phyloP scores from a whole-genome alignment of 2,329 filamentous ascomycete genomes.

The Phyllosticta paracitricarpa region DNA sequence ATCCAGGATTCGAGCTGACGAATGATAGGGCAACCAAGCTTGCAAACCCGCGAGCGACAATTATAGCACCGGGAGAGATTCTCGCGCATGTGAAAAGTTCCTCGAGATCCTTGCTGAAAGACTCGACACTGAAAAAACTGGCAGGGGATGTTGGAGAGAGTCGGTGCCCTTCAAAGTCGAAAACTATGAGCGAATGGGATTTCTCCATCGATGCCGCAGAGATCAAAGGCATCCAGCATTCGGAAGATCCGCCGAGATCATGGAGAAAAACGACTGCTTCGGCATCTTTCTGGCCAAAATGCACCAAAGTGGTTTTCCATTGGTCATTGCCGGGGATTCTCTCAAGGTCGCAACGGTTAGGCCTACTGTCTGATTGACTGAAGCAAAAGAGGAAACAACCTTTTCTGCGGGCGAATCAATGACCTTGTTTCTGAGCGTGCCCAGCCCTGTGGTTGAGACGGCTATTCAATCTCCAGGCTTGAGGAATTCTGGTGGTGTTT shows the following conservation, averaged over 20 bases:
- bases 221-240: slow-evolving; percentile 27
- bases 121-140: slow-evolving; percentile 33
- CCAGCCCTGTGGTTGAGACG: slow-evolving; percentile 22
- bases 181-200: slow-evolving; percentile 28
- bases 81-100: slow-evolving; percentile 22
- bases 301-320: neutral
- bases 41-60: slow-evolving; percentile 45
- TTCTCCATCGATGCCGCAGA: neutral
- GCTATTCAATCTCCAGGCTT: slow-evolving; percentile 32
- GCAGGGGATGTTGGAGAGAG: slow-evolving; percentile 41
- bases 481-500: slow-evolving; percentile 21
- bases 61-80: slow-evolving; percentile 24
- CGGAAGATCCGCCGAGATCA: slow-evolving; percentile 40
- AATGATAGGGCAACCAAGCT: slow-evolving; percentile 39
- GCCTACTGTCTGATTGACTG: neutral
- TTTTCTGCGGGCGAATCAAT: slow-evolving; percentile 28
- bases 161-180: slow-evolving; percentile 49
- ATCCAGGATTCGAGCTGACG: slow-evolving; percentile 24
- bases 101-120: slow-evolving; percentile 34
- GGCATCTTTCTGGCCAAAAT: neutral
- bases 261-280: slow-evolving; percentile 43
- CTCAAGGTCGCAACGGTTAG: neutral
- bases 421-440: slow-evolving; percentile 30
- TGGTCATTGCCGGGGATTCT: neutral
- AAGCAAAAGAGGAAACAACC: slow-evolving; percentile 16